A percentile compares a stretch with the other conserved stretches of the same genome.
These are phyloP conservation scores for Pyrenochaeta sp. DNA, from an alignment of 2,329 filamentous ascomycete species.

Conservation along the genomic window DNA sequence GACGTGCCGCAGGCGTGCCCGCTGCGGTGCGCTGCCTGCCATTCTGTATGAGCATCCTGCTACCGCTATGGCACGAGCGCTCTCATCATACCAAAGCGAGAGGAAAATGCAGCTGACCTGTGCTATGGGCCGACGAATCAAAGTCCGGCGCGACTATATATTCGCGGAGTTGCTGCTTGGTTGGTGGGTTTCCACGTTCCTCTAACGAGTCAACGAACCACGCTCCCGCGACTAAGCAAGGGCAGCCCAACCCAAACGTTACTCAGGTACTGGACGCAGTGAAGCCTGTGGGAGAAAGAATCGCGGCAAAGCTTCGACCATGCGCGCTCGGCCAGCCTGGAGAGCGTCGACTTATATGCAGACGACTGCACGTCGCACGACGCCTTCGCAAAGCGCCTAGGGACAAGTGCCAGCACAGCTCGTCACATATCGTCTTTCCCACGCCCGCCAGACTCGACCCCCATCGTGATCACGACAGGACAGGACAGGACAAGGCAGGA, in stretches of 20 bases:
- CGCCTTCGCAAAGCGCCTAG: conserved; percentile 8
- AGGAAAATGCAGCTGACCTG: conserved; percentile 20
- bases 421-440: conserved; percentile 28
- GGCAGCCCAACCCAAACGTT: conserved; percentile 16
- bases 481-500: background rate
- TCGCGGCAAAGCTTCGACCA: background rate
- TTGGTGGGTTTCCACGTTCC: conserved; percentile 22
- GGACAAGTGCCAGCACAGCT: conserved; percentile 28
- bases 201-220: conserved; percentile 25
- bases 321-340: conserved; percentile 3
- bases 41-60: conserved; percentile 19
- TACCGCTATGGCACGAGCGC: conserved; percentile 7
- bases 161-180: conserved; percentile 21
- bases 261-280: conserved; percentile 14
- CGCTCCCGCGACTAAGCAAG: conserved; percentile 20
- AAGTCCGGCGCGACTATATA: conserved; percentile 18
- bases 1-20: conserved; percentile 3
- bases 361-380: conserved; percentile 36
- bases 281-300: conserved; percentile 1
- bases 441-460: conserved; percentile 24
- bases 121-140: conserved; percentile 24
- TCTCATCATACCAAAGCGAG: conserved; percentile 4
- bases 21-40: conserved; percentile 18
- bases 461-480: conserved; percentile 23
- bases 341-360: conserved; percentile 25